A percentile compares a stretch with the other conserved stretches of the same genome.
phyloP scores from a whole-genome alignment of 75 land plant species.

The Larix kaempferi region DNA sequence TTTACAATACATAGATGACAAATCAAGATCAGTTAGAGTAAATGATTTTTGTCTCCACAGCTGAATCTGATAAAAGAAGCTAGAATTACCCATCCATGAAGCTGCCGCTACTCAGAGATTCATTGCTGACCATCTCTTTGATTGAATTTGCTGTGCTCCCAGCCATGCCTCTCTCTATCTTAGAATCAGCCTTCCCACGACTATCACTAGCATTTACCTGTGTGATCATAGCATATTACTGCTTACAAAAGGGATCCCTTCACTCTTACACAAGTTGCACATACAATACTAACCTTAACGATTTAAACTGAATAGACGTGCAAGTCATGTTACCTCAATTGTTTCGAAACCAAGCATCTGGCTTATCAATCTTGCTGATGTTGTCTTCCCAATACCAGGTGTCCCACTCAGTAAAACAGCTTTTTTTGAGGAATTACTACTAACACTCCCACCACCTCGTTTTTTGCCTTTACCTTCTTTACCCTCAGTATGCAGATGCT shows the following conservation, averaged over 20 bases:
- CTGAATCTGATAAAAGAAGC: background rate
- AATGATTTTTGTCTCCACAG: background rate
- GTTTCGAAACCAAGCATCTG: slow-evolving; percentile 84
- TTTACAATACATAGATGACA: background rate
- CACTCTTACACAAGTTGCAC: background rate
- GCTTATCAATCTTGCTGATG: slow-evolving; percentile 87
- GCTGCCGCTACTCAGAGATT: slow-evolving; percentile 32
- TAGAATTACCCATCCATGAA: slow-evolving; percentile 31
- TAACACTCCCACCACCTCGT: slow-evolving; percentile 36
- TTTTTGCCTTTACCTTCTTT: slow-evolving; percentile 67
- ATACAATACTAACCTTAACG: background rate
- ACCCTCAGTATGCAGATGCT: slow-evolving; percentile 39
- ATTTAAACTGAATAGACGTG: slow-evolving; percentile 1
- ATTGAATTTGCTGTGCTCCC: slow-evolving; percentile 91
- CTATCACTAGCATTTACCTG: slow-evolving; percentile 99
- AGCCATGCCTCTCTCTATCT: slow-evolving; percentile 76
- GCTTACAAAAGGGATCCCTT: background rate
- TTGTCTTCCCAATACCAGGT: slow-evolving; percentile 97
- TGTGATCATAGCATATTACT: slow-evolving; percentile 1
- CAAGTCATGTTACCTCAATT: slow-evolving; percentile 63
- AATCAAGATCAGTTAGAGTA: background rate
- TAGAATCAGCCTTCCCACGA: slow-evolving; percentile 93
- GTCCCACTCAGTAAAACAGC: slow-evolving; percentile 86
- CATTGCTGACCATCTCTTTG: slow-evolving; percentile 97
- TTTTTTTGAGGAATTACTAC: slow-evolving; percentile 50